Evolutionary conservation across 176 grass and related monocot species (phyloP).

Genomic region (Avena insularis): DNA sequence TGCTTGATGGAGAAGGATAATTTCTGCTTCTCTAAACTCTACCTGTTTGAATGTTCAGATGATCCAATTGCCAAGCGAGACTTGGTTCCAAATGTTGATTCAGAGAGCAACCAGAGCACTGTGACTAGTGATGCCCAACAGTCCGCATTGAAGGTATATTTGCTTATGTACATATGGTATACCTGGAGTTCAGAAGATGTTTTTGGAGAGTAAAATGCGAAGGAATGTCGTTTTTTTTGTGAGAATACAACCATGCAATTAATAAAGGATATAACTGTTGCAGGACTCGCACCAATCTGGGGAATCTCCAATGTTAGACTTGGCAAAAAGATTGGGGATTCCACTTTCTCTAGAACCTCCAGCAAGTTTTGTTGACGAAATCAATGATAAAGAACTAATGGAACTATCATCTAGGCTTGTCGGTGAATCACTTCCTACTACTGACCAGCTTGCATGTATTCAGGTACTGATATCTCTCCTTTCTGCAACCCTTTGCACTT

Average conservation of each 20-base stretch:
- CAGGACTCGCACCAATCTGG: conserved; percentile 35
- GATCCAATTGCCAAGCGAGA: conserved; percentile 89
- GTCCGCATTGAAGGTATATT: conserved; percentile 60
- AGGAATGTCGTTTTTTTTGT: neutral
- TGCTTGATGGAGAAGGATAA: neutral
- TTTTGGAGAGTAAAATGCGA: conserved; percentile 10
- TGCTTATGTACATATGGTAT: neutral
- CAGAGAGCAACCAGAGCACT: conserved; percentile 51
- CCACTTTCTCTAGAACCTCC: conserved; percentile 64
- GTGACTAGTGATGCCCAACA: conserved; percentile 49
- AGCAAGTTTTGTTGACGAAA: conserved; percentile 71
- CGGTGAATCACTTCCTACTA: conserved; percentile 66
- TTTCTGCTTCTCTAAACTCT: conserved; percentile 27
- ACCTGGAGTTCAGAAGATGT: conserved; percentile 13
- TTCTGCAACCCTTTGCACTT: neutral
- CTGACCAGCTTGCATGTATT: conserved; percentile 67
- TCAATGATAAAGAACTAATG: conserved; percentile 80
- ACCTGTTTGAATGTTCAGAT: conserved; percentile 54
- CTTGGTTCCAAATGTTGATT: conserved; percentile 48
- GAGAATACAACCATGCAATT: neutral
- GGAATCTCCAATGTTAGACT: conserved; percentile 56
- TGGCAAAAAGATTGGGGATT: conserved; percentile 81
- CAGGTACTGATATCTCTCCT: conserved; percentile 54
- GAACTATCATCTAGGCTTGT: conserved; percentile 69
- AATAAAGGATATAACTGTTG: conserved; percentile 18